Conservation (phyloP, 805 yeast species). For the Saturnispora serradocipensis region DNA sequence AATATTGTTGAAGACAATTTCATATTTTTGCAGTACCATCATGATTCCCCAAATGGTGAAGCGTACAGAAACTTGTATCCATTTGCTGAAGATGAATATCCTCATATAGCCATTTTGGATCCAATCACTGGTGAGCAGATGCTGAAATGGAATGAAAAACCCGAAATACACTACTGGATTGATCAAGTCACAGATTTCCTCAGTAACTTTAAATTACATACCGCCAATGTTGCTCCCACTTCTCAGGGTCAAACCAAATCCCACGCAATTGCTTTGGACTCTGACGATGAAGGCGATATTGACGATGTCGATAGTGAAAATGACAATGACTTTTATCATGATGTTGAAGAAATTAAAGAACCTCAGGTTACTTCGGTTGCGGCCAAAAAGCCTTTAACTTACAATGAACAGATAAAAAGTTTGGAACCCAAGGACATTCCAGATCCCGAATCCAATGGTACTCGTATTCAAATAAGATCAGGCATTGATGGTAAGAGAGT, state of each 20-base stretch:
- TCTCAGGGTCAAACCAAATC: constrained; percentile 5
- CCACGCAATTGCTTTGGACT: constrained; percentile 31
- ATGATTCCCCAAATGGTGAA: constrained; percentile 66
- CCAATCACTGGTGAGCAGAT: constrained; percentile 94
- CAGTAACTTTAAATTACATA: constrained; percentile 51
- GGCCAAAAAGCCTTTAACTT: constrained; percentile 10
- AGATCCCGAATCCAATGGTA: constrained; percentile 52
- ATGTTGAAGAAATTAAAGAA: constrained; percentile 14
- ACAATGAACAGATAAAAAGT: constrained; percentile 12
- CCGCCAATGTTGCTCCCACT: constrained; percentile 57
- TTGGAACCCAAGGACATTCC: constrained; percentile 32
- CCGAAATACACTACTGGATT: constrained; percentile 50
- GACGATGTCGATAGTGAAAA: constrained; percentile 23
- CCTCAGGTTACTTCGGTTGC: neutral
- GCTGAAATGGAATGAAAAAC: constrained; percentile 66
- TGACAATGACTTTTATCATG: constrained; percentile 15
- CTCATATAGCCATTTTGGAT: constrained; percentile 87
- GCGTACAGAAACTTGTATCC: constrained; percentile 68
- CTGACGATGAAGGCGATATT: constrained; percentile 21
- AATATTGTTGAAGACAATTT: constrained; percentile 57
- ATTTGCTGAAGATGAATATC: constrained; percentile 49
- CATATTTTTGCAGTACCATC: constrained; percentile 76
- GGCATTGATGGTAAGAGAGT: constrained; percentile 73
- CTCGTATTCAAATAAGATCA: constrained; percentile 80
- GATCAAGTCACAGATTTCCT: constrained; percentile 66